phyloP scores from a whole-genome alignment of 352 stramenopile species.

The Phytophthora nicotianae region DNA sequence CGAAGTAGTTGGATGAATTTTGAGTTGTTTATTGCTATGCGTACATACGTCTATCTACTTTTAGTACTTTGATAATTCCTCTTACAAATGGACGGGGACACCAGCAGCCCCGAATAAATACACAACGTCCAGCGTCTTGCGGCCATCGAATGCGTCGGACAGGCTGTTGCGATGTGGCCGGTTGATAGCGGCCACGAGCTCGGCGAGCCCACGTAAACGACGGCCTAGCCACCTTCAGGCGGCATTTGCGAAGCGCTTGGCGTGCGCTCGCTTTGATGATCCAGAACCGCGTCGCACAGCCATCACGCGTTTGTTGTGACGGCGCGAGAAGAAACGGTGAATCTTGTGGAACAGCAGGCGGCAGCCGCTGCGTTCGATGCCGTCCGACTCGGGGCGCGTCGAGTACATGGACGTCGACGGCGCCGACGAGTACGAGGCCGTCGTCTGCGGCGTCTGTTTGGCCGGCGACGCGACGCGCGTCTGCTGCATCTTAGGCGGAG shows the following conservation, averaged over 20 bases:
- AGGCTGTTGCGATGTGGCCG: conserved; percentile 34
- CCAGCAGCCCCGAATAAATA: conserved; percentile 44
- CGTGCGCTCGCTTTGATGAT: conserved; percentile 24
- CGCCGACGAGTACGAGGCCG: conserved; percentile 26
- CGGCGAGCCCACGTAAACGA: conserved; percentile 28
- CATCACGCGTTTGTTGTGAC: conserved; percentile 56
- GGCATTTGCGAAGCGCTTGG: conserved; percentile 30
- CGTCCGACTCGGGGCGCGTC: conserved; percentile 28
- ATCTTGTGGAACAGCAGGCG: conserved; percentile 47
- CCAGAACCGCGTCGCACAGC: conserved; percentile 27
- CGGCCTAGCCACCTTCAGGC: conserved; percentile 47
- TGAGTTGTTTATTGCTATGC: conserved; percentile 18
- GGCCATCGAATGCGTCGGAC: conserved; percentile 28
- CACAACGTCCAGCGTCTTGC: conserved; percentile 35
- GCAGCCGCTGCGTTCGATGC: conserved; percentile 32
- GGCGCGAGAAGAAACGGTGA: conserved; percentile 50
- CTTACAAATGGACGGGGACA: conserved; percentile 36
- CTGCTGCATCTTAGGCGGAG: conserved; percentile 12
- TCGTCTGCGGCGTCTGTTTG: conserved; percentile 28
- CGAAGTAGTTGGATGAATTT: not conserved
- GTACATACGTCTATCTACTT: conserved; percentile 31
- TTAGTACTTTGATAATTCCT: conserved; percentile 15
- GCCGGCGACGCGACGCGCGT: conserved; percentile 11
- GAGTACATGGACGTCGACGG: conserved; percentile 36
- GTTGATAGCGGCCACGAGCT: conserved; percentile 25